These are phyloP conservation scores for Globisporangium echinulatum DNA, from an alignment of 352 stramenopile species.

Conservation along the genomic window DNA sequence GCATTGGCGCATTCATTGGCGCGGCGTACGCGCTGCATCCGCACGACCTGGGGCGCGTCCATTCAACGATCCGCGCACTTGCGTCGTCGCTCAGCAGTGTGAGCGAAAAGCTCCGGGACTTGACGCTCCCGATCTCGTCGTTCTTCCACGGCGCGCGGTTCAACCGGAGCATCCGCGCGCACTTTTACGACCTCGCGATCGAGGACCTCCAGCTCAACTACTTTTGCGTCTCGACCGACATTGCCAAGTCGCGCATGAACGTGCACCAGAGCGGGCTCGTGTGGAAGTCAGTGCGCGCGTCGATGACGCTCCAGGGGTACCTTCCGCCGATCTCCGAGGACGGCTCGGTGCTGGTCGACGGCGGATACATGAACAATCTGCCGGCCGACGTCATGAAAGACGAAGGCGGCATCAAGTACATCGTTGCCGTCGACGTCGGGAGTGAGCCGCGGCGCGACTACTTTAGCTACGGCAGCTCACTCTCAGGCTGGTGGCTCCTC, in stretches of 20 bases:
- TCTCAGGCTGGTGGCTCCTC: conserved; percentile 89
- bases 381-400: conserved; percentile 90
- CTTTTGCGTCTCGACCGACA: conserved; percentile 91
- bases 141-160: conserved; percentile 88
- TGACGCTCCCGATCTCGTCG: conserved; percentile 85
- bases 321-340: conserved; percentile 87
- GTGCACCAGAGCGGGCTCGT: conserved; percentile 80
- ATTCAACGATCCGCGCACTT: conserved; percentile 47
- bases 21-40: conserved; percentile 75
- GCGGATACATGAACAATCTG: conserved; percentile 93
- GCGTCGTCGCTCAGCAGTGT: conserved; percentile 63
- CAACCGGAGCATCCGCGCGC: conserved; percentile 62
- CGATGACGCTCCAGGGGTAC: conserved; percentile 90
- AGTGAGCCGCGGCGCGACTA: conserved; percentile 72
- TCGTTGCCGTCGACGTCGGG: conserved; percentile 88
- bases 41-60: conserved; percentile 54
- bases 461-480: conserved; percentile 69
- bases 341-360: conserved; percentile 83
- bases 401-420: conserved; percentile 83
- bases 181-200: conserved; percentile 76
- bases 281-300: conserved; percentile 90
- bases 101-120: conserved; percentile 67
- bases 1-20: conserved; percentile 83
- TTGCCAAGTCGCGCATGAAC: conserved; percentile 84
- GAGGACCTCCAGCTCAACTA: conserved; percentile 91